Evolutionary conservation across 2,329 filamentous ascomycete genomes (phyloP).

Genomic region (Lanzia echinophila): DNA sequence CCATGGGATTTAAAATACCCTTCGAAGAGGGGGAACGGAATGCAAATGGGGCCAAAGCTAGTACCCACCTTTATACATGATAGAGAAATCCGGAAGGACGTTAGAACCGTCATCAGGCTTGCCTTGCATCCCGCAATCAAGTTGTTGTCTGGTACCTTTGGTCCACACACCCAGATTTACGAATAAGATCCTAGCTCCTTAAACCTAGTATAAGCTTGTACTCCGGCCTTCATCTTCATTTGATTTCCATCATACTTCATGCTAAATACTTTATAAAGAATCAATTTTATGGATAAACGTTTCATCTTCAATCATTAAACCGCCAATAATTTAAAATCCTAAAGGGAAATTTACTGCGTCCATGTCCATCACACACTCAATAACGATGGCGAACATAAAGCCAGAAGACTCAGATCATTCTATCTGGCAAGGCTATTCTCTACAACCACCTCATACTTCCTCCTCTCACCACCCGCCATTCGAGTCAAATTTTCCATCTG

Average conservation of each 20-base stretch:
- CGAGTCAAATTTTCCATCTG: constrained; percentile 23
- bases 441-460: constrained; percentile 21
- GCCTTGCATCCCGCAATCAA: constrained; percentile 12
- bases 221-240: constrained; percentile 24
- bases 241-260: constrained; percentile 16
- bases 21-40: constrained; percentile 15
- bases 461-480: constrained; percentile 22
- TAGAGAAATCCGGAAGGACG: constrained; percentile 22
- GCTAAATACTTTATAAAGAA: constrained; percentile 9
- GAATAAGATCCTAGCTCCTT: constrained; percentile 27
- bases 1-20: constrained; percentile 16
- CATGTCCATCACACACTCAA: constrained; percentile 29
- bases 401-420: constrained; percentile 28
- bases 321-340: constrained; percentile 11
- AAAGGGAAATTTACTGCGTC: constrained; percentile 20
- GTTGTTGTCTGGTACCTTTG: constrained; percentile 22
- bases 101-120: constrained; percentile 27
- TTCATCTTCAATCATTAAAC: constrained; percentile 16
- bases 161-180: constrained; percentile 22
- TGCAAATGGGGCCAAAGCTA: constrained; percentile 11
- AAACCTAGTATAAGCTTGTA: constrained; percentile 24
- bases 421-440: constrained; percentile 29
- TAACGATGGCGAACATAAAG: constrained; percentile 31
- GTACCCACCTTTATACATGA: constrained; percentile 14
- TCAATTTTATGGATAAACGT: constrained; percentile 20